Percentiles rank a stretch among this genome's conserved stretches.
Evolutionary conservation across 1,284 basidiomycete genomes (phyloP).

Genomic region (Peniophora sp.): DNA sequence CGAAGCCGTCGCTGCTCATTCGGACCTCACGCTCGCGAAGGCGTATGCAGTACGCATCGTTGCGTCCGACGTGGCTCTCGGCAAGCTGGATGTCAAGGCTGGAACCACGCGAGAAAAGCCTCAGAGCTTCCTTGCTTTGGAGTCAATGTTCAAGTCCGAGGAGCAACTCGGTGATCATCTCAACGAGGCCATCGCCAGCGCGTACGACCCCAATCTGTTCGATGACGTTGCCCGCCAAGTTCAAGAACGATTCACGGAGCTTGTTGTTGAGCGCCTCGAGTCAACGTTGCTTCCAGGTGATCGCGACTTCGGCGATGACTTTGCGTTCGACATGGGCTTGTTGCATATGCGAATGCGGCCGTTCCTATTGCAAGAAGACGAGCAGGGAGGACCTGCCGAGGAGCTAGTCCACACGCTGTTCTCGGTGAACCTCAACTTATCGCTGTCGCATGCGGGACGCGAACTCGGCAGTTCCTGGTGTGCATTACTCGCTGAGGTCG

Average conservation of each 20-base stretch:
- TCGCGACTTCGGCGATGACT: constrained; percentile 76
- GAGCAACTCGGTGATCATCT: constrained; percentile 57
- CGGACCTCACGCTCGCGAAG: constrained; percentile 69
- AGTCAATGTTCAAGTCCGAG: constrained; percentile 45
- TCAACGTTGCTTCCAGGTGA: constrained; percentile 56
- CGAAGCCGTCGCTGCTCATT: constrained; percentile 51
- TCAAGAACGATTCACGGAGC: constrained; percentile 38
- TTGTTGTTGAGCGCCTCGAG: constrained; percentile 58
- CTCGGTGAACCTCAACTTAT: constrained; percentile 80
- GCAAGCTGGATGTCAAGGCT: constrained; percentile 37
- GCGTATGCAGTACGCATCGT: constrained; percentile 69
- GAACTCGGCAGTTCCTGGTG: constrained; percentile 76
- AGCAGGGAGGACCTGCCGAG: constrained; percentile 32
- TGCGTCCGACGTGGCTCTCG: constrained; percentile 52
- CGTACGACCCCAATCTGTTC: constrained; percentile 66
- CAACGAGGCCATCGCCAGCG: constrained; percentile 57
- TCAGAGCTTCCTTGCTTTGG: constrained; percentile 50
- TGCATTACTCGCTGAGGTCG: constrained; percentile 55
- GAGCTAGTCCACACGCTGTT: constrained; percentile 43
- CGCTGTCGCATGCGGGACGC: constrained; percentile 74
- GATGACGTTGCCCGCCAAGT: constrained; percentile 44
- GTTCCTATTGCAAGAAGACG: constrained; percentile 32
- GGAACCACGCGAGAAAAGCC: constrained; percentile 35
- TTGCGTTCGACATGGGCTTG: constrained; percentile 56
- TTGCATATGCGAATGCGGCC: constrained; percentile 47